Percentiles rank a stretch among this genome's conserved stretches.
phyloP scores from a whole-genome alignment of 108 stramenopile species.

The Nannochloropsis oceanica region DNA sequence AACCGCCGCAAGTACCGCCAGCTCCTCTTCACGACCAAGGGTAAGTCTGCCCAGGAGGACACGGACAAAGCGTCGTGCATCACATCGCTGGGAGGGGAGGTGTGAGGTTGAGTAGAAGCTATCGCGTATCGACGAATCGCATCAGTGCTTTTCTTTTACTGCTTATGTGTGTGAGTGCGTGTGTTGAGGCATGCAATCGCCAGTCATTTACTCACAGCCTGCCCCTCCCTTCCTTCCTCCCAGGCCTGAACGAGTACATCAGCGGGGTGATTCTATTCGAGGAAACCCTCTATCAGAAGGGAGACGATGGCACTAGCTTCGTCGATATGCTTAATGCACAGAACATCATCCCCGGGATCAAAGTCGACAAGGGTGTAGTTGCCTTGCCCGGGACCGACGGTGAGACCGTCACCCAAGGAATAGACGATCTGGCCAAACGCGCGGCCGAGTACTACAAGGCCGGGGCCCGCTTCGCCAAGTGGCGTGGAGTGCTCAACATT shows the following conservation, averaged over 20 bases:
- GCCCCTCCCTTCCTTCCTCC: background rate
- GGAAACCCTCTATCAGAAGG: conserved; percentile 58
- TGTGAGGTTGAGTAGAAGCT: too few species aligned
- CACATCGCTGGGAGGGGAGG: too few species aligned
- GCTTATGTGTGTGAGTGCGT: too few species aligned
- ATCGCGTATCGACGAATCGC: conserved; percentile 41
- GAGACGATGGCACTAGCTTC: conserved; percentile 47
- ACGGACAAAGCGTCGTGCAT: background rate
- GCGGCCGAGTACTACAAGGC: conserved; percentile 54
- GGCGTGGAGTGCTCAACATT: conserved; percentile 45
- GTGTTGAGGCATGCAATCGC: too few species aligned
- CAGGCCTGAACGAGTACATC: conserved; percentile 49
- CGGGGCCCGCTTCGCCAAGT: conserved; percentile 68
- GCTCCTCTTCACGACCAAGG: conserved; percentile 48
- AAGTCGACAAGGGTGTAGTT: conserved; percentile 44
- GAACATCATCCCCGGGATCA: conserved; percentile 64
- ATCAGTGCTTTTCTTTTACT: too few species aligned
- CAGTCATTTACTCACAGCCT: too few species aligned
- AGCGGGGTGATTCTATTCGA: conserved; percentile 60
- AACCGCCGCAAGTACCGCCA: conserved; percentile 57
- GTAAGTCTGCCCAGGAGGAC: background rate
- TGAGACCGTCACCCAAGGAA: conserved; percentile 66
- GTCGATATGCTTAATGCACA: conserved; percentile 44
- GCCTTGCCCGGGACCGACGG: conserved; percentile 52
- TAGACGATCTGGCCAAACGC: conserved; percentile 52